Conservation (phyloP, 495 filamentous ascomycete genomes). For the Xylaria telfairii region DNA sequence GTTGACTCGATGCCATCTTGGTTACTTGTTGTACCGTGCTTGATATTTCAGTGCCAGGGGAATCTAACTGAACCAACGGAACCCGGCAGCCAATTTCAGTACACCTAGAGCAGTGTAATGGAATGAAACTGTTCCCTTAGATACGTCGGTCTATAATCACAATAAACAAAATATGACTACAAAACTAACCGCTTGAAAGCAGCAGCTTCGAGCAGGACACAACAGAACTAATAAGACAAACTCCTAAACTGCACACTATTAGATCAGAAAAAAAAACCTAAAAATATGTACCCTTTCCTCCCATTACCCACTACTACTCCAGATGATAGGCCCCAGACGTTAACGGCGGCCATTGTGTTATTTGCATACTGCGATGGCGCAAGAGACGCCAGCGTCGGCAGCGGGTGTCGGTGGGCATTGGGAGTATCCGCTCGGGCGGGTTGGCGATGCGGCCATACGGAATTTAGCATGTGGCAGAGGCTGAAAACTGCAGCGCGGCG, state of each 20-base stretch:
- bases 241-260: neutral
- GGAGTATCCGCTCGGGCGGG: slow-evolving; percentile 26
- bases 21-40: neutral
- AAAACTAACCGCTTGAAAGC: neutral
- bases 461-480: slow-evolving; percentile 22
- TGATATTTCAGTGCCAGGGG: neutral
- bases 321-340: slow-evolving; percentile 9
- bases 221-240: neutral
- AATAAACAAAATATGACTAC: slow-evolving; percentile 1
- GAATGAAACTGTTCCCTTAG: neutral
- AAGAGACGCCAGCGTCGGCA: slow-evolving; percentile 26
- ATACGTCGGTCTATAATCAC: neutral
- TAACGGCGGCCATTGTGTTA: slow-evolving; percentile 23
- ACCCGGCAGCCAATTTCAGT: neutral
- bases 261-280: slow-evolving; percentile 4
- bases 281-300: neutral
- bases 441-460: slow-evolving; percentile 15
- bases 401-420: slow-evolving; percentile 23
- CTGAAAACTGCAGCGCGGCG: slow-evolving; percentile 12
- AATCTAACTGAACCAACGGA: neutral
- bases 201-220: neutral
- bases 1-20: slow-evolving; percentile 36
- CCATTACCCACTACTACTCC: slow-evolving; percentile 15
- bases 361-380: slow-evolving; percentile 25
- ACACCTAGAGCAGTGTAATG: neutral